Evolutionary conservation across 441 rosid genomes (phyloP).

Genomic region (Theobroma grandiflorum): DNA sequence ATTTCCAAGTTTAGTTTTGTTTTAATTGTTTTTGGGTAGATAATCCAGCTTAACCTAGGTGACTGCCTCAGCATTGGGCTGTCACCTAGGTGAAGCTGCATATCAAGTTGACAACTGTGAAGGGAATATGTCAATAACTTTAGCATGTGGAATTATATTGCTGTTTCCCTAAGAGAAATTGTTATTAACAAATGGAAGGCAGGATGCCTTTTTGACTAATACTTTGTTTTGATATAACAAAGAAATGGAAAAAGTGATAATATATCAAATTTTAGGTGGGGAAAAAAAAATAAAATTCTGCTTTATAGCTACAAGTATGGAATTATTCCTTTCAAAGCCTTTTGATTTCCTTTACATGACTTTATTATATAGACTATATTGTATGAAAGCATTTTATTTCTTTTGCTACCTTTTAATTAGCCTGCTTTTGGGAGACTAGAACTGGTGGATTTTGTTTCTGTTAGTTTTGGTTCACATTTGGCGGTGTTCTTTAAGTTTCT

Average conservation of each 20-base stretch:
- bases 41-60: slow-evolving; percentile 6
- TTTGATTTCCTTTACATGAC: background rate
- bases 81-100: background rate
- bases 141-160: background rate
- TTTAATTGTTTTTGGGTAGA: slow-evolving; percentile 7
- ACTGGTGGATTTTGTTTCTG: background rate
- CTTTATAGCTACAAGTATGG: background rate
- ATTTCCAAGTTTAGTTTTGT: slow-evolving; percentile 10
- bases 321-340: background rate
- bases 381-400: background rate
- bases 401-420: background rate
- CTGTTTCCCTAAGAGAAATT: background rate
- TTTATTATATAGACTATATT: background rate
- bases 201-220: background rate
- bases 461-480: background rate
- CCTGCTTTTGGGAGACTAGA: slow-evolving; percentile 8
- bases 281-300: background rate
- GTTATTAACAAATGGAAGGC: background rate
- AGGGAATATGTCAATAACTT: background rate
- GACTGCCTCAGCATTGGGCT: slow-evolving; percentile 1
- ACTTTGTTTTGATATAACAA: background rate
- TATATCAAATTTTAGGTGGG: background rate
- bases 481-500: background rate
- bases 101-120: background rate
- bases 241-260: background rate